Conservation (phyloP, 1,284 basidiomycete genomes). For the Fomes fomentarius region DNA sequence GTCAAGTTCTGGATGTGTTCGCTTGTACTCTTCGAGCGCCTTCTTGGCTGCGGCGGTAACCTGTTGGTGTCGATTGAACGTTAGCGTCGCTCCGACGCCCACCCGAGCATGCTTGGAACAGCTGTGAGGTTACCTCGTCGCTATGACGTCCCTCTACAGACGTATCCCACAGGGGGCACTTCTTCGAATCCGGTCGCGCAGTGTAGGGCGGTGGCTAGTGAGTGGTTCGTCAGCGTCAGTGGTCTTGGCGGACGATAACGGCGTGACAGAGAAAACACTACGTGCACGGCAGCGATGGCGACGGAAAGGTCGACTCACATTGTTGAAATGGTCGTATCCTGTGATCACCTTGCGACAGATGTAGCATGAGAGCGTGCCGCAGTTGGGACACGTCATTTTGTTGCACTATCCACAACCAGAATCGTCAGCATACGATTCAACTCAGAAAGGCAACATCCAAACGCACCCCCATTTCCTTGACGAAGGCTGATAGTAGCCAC, state of each 20-base stretch:
- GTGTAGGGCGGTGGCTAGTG: conserved; percentile 27
- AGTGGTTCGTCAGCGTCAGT: neutral
- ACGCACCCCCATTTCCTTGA: conserved; percentile 74
- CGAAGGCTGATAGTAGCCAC: conserved; percentile 56
- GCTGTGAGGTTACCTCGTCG: conserved; percentile 61
- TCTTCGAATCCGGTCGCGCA: conserved; percentile 34
- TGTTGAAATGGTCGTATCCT: conserved; percentile 81
- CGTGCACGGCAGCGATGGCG: conserved; percentile 7
- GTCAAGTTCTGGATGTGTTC: conserved; percentile 57
- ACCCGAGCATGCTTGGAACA: neutral
- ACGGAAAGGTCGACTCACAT: conserved; percentile 45
- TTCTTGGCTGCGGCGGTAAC: conserved; percentile 70
- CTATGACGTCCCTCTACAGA: conserved; percentile 62
- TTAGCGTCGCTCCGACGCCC: neutral
- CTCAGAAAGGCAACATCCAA: neutral
- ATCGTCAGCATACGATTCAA: neutral
- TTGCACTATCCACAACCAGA: conserved; percentile 59
- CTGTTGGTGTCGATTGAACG: conserved; percentile 44
- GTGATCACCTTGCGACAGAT: conserved; percentile 70
- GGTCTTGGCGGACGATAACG: no score
- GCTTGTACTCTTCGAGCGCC: conserved; percentile 62
- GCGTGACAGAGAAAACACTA: neutral
- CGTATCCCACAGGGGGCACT: conserved; percentile 74
- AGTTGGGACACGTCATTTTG: conserved; percentile 78
- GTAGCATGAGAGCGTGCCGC: conserved; percentile 75